Base-by-base conservation (phyloP, 345 rosid species). In the Populus simonii region DNA sequence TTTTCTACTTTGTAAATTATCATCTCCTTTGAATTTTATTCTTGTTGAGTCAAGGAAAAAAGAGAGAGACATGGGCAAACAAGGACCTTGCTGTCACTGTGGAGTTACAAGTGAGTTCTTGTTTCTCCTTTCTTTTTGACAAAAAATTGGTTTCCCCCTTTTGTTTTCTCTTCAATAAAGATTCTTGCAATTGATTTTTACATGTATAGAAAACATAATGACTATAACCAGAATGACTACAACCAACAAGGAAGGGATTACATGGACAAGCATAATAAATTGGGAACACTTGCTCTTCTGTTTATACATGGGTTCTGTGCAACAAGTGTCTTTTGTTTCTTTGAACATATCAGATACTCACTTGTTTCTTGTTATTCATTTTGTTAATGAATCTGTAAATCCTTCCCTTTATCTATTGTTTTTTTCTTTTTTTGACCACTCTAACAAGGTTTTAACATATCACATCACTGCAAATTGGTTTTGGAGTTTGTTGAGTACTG, bases 51-150 rank as follows among this genome's bases (percentile, higher is more conserved):
- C 69, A 74, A 77, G 51, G 63, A 72, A 68, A 65, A 73, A 47
- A 79, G 70, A 80, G 75, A 81, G 76, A 87, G 76, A 85, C 33
- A 94, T 94, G 98, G 98, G 97, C 66, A 94, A 94, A 90, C 97
- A 92, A 85, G 98, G 98, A 35, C 98, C 98, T 86, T 94, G 98
- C 92, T 86, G 76, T 80, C 98, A 94, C 92, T 92, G 98, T 89
- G 98, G 98, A 86, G 98, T 91, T 88, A 89, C 96, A 85, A 94
- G 98, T 94, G 98, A 93, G 98, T 92, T 86, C 86, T 88, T 93
- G 93, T 84, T 88, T 84, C 88, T 87, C 85, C 90, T 72, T 41
- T 76, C 66, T 73, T 79, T 59, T 75, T 31, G 3, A 8, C 38
- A 10, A 66, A 55, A 71, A 45, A 16, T 65, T 62, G 68, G 68